Evolutionary conservation across 371 early-diverging fungal species (phyloP), one percentile per base, ranked within the genome.

Genomic region (Chytridium lagenaria): DNA sequence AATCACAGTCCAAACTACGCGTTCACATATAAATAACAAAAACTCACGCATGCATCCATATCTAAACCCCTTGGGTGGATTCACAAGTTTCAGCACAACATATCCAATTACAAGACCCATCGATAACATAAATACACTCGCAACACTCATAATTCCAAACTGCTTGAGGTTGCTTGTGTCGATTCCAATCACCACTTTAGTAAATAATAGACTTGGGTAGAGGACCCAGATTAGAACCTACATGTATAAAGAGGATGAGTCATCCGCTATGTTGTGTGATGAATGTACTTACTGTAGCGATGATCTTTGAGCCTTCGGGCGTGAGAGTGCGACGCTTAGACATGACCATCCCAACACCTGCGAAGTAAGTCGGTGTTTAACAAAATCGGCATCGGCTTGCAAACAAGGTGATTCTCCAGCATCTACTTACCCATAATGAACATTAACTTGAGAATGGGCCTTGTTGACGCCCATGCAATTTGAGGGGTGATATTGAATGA

Each of bases 121-220:
- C 2, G 36, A 0, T 2, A 71, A n/a, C 39, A 65, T 40, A n/a
- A 34, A 3, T 5, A 59, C 40, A 1, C 68, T 36, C 1, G 68
- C 38, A 10, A 71, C 40, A 40, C 30, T 68, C 73, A 73, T 68
- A n/a, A 73, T 61, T 12, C 78, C 78, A 26, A 78, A 57, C 22
- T 74, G 50, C 19, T 15, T 12, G 31, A 75, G 12, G 31, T 69
- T 68, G 51, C 44, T 52, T 15, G 34, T 19, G 49, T 72, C 67
- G 37, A 72, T 59, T 23, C 78, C 69, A 22, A 50, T 15, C 1
- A 78, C 50, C 23, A 78, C 68, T 26, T 72, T 72, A 16, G 75
- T 38, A 40, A 78, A 75, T 28, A 78, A 36, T 2, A 78, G 71
- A 23, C 59, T 65, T 26, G 78, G 78, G 39, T 78, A 72, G 22